Base-by-base conservation (phyloP, 2,329 filamentous ascomycete genomes). In the Beauveria sp. region DNA sequence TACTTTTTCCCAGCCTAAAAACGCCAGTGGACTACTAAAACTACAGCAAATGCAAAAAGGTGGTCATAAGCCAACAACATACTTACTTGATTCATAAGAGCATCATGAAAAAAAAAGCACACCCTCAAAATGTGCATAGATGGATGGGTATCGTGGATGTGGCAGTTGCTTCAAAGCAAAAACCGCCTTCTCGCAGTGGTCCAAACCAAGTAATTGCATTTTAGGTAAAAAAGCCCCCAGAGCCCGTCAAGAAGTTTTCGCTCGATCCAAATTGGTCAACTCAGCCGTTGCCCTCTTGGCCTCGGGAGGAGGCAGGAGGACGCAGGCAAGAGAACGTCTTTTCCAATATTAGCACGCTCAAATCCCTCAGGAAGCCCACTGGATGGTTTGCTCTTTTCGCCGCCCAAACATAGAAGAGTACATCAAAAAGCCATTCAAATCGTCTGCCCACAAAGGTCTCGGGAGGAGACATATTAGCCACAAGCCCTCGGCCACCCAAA, bases 281-380 rank as follows among this genome's bases (percentile, higher is more conserved):
- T 68, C 65, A 64, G 67, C 65, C 64, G 10, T 64, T 34, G 64
- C 64, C 52, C 45, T 20, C 46, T n/a, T 43, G 14, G n/a, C 46
- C 40, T 53, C 40, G 34, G 20, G 3, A 53, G 24, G 9, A 48
- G 62, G 65, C 61, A 64, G 20, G 22, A 26, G 20, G 34, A 55
- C 59, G 59, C 43, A 24, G 50, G 42, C 31, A 57, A 49, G 63
- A 60, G 64, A 68, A 64, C 64, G 64, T 70, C 64, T 67, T 70
- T 38, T 65, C 70, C 71, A 71, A 68, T 67, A 66, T 65, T 64
- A 69, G 69, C 72, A 51, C 69, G 69, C 62, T 69, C 71, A 73
- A 75, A 75, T 74, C 72, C 74, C 72, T 75, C 74, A 73, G 72
- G 74, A 42, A 74, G 71, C 73, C 73, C 72, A 73, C 69, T 69